These are phyloP conservation scores for Globisporangium alternatum DNA, from an alignment of 352 stramenopile genomes.

Conservation along the genomic window DNA sequence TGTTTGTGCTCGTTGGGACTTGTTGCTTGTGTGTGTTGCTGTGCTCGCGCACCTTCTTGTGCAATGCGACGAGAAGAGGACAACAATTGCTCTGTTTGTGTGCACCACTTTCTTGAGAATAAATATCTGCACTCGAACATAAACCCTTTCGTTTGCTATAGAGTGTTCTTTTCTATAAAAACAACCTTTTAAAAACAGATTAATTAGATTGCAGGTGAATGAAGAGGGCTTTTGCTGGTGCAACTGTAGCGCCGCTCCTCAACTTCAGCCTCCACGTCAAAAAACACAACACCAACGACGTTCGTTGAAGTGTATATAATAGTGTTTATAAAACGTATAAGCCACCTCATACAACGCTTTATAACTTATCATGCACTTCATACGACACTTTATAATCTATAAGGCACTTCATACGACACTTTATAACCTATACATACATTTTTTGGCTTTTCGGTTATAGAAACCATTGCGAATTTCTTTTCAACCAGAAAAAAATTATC, in stretches of 20 bases:
- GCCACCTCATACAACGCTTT: too few relatives aligned
- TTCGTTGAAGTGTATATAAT: not conserved
- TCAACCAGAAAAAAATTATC: too few relatives aligned
- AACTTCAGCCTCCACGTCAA: constrained; percentile 13
- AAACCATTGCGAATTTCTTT: too few relatives aligned
- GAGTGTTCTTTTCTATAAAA: not conserved
- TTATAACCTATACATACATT: too few relatives aligned
- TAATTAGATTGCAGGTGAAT: too few relatives aligned
- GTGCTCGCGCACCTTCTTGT: not conserved
- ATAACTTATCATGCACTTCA: too few relatives aligned
- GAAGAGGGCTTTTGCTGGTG: not conserved
- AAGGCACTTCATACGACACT: too few relatives aligned
- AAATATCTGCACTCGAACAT: not conserved
- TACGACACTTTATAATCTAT: too few relatives aligned
- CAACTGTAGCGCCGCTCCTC: constrained; percentile 4
- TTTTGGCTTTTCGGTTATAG: too few relatives aligned
- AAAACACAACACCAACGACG: not conserved
- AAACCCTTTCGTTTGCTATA: not conserved
- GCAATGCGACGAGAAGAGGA: constrained; percentile 1
- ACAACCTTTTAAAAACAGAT: not conserved
- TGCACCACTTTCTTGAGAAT: not conserved
- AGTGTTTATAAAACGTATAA: too few relatives aligned
- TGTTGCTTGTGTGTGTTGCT: not conserved
- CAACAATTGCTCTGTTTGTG: not conserved
- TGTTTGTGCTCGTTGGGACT: too few relatives aligned